Evolutionary conservation across 345 rosid genomes (phyloP).

Genomic region (Eucalyptus pumila): DNA sequence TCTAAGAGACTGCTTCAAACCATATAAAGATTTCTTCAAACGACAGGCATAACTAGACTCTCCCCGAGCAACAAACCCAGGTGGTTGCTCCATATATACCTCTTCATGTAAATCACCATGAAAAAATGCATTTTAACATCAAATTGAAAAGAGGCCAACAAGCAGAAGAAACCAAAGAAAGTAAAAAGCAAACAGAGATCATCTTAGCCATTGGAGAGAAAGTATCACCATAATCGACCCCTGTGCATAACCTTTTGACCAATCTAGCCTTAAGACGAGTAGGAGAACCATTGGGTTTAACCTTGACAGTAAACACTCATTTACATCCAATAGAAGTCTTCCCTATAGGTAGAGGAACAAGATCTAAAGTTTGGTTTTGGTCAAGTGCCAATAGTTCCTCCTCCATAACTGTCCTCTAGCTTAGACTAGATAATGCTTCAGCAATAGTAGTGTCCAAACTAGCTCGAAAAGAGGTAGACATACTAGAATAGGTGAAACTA

Average conservation of each 20-base stretch:
- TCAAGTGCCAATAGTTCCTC: neutral
- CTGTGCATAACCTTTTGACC: neutral
- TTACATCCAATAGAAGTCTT: no score
- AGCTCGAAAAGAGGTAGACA: neutral
- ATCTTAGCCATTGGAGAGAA: neutral
- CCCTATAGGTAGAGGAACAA: no score
- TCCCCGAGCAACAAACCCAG: no score
- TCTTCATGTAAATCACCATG: no score
- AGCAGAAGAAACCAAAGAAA: neutral
- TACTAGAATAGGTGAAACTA: neutral
- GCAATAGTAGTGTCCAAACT: neutral
- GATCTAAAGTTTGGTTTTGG: no score
- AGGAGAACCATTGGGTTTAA: no score
- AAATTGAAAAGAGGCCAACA: no score
- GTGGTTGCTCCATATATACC: no score
- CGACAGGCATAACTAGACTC: rapidly evolving
- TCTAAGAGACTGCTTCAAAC: no score
- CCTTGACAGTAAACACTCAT: no score
- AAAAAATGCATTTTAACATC: no score
- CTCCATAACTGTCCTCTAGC: neutral
- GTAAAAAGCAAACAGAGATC: neutral
- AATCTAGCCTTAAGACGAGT: neutral
- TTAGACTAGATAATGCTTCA: neutral
- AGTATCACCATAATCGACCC: neutral
- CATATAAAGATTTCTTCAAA: no score